Base-by-base conservation (phyloP, 2,329 filamentous ascomycete genomes). In the Hypoxylon sp. region DNA sequence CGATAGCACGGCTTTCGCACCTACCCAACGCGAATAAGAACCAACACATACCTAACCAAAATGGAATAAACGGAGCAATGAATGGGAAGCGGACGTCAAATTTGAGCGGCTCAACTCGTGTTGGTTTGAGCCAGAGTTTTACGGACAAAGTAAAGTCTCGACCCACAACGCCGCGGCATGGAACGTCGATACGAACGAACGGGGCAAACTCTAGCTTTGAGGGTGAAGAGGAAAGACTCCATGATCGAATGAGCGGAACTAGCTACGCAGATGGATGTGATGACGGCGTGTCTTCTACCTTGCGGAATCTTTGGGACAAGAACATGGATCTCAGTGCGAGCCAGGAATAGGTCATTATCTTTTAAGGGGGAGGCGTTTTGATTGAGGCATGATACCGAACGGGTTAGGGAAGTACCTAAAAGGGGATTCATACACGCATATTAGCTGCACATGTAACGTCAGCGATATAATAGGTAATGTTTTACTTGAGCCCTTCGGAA, bases 251-350 rank as follows among this genome's bases (percentile, higher is more conserved):
- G 1, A 82, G 80, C 48, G 80, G 78, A 2, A 71, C 76, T 7
- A 81, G 78, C 45, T 67, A 78, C 2, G 74, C 75, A 0, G 77
- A 78, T n/a, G 72, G 69, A 2, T 73, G 77, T 17, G 77, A 80
- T 37, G 77, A 81, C 38, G 76, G 74, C 7, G 78, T 80, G 1
- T 70, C 76, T 1, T 71, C 77, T 3, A 61, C 85, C 31, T 68
- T 87, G 43, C 73, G 82, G 46, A 81, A 79, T 55, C 67, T 87
- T 37, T 87, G 83, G 83, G 82, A 86, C 34, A 85, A 81, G 73
- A 80, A 75, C 37, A 71, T 77, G 67, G 80, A 84, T 61, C 69
- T 84, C 50, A 79, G 80, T 61, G 77, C 78, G 19, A 84, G 82
- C 62, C 75, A 78, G 69, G 74, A 77, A 27, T 77, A 34, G 55